These are phyloP conservation scores for Amoeboradix gromovi DNA, from an alignment of 371 early-diverging fungal genomes.

Conservation along the genomic window DNA sequence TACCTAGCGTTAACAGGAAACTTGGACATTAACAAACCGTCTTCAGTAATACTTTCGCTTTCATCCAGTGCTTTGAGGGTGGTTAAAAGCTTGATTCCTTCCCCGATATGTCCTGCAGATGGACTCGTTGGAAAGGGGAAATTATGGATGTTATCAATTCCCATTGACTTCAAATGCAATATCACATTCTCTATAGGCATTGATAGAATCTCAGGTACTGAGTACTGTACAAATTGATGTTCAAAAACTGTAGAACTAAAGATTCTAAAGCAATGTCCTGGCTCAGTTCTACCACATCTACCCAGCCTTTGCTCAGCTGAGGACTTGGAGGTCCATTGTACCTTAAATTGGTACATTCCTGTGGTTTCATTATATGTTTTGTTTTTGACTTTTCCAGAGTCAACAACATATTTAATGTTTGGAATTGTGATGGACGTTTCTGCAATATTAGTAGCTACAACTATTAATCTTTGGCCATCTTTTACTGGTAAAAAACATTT, in stretches of 20 bases:
- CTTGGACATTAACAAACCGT: neutral
- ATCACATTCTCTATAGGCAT: slow-evolving; percentile 16
- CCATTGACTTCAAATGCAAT: slow-evolving; percentile 14
- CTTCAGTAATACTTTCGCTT: neutral
- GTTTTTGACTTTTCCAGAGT: slow-evolving; percentile 26
- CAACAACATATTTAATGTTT: slow-evolving; percentile 37
- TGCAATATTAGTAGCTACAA: slow-evolving; percentile 71
- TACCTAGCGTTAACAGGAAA: neutral
- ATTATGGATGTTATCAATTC: slow-evolving; percentile 5
- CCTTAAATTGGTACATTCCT: slow-evolving; percentile 10
- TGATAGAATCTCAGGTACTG: slow-evolving; percentile 21
- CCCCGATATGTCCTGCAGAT: neutral
- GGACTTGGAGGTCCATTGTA: slow-evolving; percentile 16
- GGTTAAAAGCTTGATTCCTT: neutral
- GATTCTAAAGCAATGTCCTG: slow-evolving; percentile 24
- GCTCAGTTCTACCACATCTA: slow-evolving; percentile 22
- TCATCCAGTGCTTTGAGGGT: neutral
- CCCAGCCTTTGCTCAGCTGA: slow-evolving; percentile 19
- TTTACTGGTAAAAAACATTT: slow-evolving; percentile 34
- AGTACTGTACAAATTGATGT: slow-evolving; percentile 14
- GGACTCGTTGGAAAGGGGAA: slow-evolving; percentile 8
- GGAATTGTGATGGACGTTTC: slow-evolving; percentile 62
- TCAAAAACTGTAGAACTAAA: slow-evolving; percentile 20
- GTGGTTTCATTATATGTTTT: slow-evolving; percentile 12
- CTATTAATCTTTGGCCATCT: slow-evolving; percentile 38